phyloP scores from a whole-genome alignment of 2,329 filamentous ascomycete species.

The Cladosporium sp. region DNA sequence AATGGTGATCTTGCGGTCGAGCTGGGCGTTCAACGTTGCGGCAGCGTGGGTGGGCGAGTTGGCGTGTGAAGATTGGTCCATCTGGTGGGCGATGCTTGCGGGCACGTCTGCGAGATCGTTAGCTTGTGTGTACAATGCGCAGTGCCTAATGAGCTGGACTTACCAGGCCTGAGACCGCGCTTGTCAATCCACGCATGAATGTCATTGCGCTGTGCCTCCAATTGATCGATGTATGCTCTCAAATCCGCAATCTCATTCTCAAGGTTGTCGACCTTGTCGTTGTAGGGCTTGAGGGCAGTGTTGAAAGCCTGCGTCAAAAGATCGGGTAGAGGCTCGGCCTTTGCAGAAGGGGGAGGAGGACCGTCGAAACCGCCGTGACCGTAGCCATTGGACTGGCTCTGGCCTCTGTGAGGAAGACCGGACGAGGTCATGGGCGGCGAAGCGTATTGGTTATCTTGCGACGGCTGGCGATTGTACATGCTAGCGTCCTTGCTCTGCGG shows the following conservation, averaged over 20 bases:
- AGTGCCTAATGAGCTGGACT: constrained; percentile 16
- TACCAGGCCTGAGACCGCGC: constrained; percentile 50
- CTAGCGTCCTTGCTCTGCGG: constrained; percentile 25
- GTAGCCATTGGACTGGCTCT: constrained; percentile 22
- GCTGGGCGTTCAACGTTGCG: constrained; percentile 51
- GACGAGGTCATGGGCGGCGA: constrained; percentile 18
- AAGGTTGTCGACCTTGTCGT: constrained; percentile 50
- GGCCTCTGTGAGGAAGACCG: constrained; percentile 10
- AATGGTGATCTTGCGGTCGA: constrained; percentile 56
- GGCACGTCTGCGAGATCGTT: constrained; percentile 42
- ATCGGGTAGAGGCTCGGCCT: constrained; percentile 45
- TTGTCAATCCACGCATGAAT: constrained; percentile 55
- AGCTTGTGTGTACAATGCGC: constrained; percentile 1
- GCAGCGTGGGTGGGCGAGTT: constrained; percentile 42
- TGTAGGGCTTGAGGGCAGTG: constrained; percentile 49
- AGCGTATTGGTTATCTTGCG: constrained; percentile 33
- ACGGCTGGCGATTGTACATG: constrained; percentile 38
- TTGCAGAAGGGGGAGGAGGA: constrained; percentile 16
- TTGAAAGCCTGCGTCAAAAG: constrained; percentile 51
- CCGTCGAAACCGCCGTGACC: constrained; percentile 20
- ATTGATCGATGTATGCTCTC: constrained; percentile 46
- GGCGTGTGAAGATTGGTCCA: constrained; percentile 44
- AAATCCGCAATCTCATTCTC: constrained; percentile 50
- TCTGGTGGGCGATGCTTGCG: constrained; percentile 48
- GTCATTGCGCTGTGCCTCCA: constrained; percentile 49